Evolutionary conservation across 1,284 basidiomycete species (phyloP).

Genomic region (Puccinia novopanici): DNA sequence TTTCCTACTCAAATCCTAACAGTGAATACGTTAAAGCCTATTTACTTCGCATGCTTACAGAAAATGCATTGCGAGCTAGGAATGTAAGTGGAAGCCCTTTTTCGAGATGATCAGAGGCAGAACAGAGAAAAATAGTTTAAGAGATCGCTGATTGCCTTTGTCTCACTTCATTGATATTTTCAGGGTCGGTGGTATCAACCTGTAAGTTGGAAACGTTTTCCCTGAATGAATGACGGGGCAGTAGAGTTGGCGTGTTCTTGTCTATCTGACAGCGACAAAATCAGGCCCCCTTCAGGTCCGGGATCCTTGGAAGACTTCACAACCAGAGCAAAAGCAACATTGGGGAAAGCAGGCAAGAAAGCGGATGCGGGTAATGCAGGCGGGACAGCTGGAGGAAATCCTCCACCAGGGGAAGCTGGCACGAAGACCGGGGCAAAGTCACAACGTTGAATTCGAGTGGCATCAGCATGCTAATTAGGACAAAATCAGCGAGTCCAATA

Average conservation of each 20-base stretch:
- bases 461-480: neutral
- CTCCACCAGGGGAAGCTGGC: neutral
- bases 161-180: neutral
- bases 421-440: neutral
- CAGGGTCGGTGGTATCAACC: constrained; percentile 13
- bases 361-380: neutral
- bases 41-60: constrained; percentile 7
- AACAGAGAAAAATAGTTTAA: neutral
- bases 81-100: neutral
- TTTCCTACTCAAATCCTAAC: constrained; percentile 10
- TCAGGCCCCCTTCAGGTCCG: constrained; percentile 11
- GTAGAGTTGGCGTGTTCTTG: too few relatives aligned
- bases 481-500: neutral
- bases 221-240: neutral
- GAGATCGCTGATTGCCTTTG: neutral
- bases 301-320: constrained; percentile 2
- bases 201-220: neutral
- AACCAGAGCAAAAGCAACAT: neutral
- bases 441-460: neutral
- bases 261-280: neutral
- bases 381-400: neutral
- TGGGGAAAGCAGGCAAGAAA: neutral
- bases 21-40: constrained; percentile 1
- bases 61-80: constrained; percentile 17
- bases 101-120: neutral